phyloP scores from a whole-genome alignment of 192 early-diverging fungal genomes.

The Umbelopsis vinacea region DNA sequence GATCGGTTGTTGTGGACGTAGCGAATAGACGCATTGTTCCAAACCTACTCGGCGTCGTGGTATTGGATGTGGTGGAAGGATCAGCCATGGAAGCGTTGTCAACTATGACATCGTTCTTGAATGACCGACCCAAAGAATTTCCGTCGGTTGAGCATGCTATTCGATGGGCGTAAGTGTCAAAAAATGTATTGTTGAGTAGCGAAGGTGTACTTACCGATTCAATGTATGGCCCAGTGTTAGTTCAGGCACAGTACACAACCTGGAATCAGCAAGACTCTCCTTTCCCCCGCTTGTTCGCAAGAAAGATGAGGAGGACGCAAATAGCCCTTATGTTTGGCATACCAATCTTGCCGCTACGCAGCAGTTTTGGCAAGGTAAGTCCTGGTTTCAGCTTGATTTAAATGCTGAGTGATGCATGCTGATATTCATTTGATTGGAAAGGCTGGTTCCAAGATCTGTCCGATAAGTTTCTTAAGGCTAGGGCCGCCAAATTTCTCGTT shows the following conservation, averaged over 20 bases:
- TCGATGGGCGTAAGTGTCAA: constrained; percentile 55
- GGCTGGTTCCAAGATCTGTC: constrained; percentile 69
- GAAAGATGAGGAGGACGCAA: constrained; percentile 24
- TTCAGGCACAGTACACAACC: constrained; percentile 64
- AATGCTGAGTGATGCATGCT: background rate
- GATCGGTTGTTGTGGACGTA: constrained; percentile 71
- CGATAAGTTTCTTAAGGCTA: constrained; percentile 65
- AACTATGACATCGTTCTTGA: constrained; percentile 50
- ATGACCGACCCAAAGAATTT: constrained; percentile 53
- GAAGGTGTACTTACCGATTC: background rate
- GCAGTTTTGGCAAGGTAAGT: constrained; percentile 68
- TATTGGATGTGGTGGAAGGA: constrained; percentile 84
- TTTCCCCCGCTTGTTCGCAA: constrained; percentile 64
- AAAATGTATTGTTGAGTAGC: too few relatives aligned
- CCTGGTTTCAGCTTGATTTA: background rate
- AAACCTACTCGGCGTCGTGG: constrained; percentile 63
- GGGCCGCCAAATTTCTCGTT: constrained; percentile 66
- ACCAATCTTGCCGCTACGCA: constrained; percentile 66
- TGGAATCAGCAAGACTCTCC: constrained; percentile 71
- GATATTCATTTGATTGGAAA: too few relatives aligned
- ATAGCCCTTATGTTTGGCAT: constrained; percentile 55
- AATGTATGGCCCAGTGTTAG: constrained; percentile 48
- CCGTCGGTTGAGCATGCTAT: constrained; percentile 53
- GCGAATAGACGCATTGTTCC: constrained; percentile 53
- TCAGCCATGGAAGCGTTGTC: constrained; percentile 62